Percentiles rank a stretch among this genome's conserved stretches.
These are phyloP conservation scores for Cercophora newfieldiana DNA, from an alignment of 495 filamentous ascomycete species.

Conservation along the genomic window DNA sequence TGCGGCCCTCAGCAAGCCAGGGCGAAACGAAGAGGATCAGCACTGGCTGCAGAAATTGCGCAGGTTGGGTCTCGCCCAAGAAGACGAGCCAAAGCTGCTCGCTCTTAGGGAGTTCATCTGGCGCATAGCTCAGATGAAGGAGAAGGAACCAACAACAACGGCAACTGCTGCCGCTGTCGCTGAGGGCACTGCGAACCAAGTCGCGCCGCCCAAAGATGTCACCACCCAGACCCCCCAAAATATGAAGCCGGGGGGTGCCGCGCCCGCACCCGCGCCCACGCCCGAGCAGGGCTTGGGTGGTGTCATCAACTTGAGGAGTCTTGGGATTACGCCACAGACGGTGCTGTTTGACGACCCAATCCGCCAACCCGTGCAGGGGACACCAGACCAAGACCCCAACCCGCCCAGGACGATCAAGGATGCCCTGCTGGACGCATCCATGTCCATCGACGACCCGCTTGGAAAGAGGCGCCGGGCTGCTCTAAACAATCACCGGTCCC, in stretches of 20 bases:
- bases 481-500: slow-evolving; percentile 52
- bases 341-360: slow-evolving; percentile 79
- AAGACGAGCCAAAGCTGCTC: slow-evolving; percentile 90
- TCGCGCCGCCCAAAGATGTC: too few species aligned
- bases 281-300: slow-evolving; percentile 56
- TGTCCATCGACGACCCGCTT: slow-evolving; percentile 72
- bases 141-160: slow-evolving; percentile 50
- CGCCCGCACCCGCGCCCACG: too few species aligned
- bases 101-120: slow-evolving; percentile 89
- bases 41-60: slow-evolving; percentile 85
- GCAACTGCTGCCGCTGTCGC: too few species aligned
- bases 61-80: slow-evolving; percentile 75
- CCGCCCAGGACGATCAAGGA: slow-evolving; percentile 80
- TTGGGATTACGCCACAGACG: slow-evolving; percentile 78
- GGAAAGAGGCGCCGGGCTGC: slow-evolving; percentile 58
- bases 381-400: slow-evolving; percentile 34
- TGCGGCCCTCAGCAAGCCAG: slow-evolving; percentile 44
- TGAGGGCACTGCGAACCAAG: neutral
- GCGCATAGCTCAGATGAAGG: slow-evolving; percentile 72
- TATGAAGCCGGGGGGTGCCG: too few species aligned
- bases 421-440: slow-evolving; percentile 88
- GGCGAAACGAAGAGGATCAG: slow-evolving; percentile 92
- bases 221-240: too few species aligned
- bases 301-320: slow-evolving; percentile 66
- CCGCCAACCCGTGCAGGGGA: slow-evolving; percentile 26